These are phyloP conservation scores for Cystobasidium tubakii DNA, from an alignment of 768 basidiomycete genomes.

Conservation along the genomic window DNA sequence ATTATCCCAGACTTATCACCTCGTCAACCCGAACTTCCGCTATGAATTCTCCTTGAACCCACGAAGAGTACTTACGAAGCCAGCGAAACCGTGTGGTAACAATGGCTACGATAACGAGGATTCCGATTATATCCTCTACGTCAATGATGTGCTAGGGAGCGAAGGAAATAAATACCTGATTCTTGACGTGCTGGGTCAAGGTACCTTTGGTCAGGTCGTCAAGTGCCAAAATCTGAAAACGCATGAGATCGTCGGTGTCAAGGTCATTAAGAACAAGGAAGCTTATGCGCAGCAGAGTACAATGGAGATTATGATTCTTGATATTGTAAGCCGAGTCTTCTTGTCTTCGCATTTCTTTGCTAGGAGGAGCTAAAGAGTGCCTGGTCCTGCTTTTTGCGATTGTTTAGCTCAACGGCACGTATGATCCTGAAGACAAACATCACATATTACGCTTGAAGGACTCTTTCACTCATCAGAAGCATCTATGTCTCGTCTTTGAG, in stretches of 20 bases:
- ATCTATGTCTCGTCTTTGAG: conserved; percentile 96
- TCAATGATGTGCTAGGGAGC: conserved; percentile 92
- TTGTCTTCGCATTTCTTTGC: no score
- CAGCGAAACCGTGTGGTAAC: conserved; percentile 89
- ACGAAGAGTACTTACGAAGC: conserved; percentile 91
- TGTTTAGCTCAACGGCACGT: conserved; percentile 81
- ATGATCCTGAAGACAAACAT: conserved; percentile 89
- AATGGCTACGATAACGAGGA: conserved; percentile 98
- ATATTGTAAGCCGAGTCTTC: conserved; percentile 58
- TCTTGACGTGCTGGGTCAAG: conserved; percentile 94
- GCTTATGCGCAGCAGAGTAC: conserved; percentile 99
- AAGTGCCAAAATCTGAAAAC: conserved; percentile 99
- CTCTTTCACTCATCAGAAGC: conserved; percentile 91
- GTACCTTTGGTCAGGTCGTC: conserved; percentile 98
- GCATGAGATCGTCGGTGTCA: conserved; percentile 96
- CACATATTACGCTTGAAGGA: conserved; percentile 92
- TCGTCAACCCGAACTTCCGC: conserved; percentile 89
- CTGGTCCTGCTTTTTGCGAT: background rate
- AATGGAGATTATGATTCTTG: conserved; percentile 99
- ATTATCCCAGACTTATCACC: conserved; percentile 81
- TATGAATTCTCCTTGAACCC: conserved; percentile 95
- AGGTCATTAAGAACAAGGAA: conserved; percentile 99
- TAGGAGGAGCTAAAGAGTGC: no score
- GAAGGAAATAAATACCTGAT: conserved; percentile 95
- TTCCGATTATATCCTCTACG: conserved; percentile 97